These are phyloP conservation scores for Penicillium sp. DNA, from an alignment of 2,329 filamentous ascomycete genomes.

Conservation along the genomic window DNA sequence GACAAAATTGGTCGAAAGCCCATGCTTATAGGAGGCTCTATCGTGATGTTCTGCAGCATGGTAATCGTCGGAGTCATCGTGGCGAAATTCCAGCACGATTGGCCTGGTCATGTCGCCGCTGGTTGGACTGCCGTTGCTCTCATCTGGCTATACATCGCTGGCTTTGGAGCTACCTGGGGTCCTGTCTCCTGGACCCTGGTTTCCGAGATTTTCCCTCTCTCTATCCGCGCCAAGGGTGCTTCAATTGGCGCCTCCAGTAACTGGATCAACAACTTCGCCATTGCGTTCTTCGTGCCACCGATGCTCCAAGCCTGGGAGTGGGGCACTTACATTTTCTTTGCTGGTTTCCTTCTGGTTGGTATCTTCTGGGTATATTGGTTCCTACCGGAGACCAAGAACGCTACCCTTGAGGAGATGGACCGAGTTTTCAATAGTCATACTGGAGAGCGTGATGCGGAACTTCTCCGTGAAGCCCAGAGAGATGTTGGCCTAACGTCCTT, in stretches of 20 bases:
- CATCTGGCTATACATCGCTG: conserved; percentile 33
- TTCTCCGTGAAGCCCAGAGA: conserved; percentile 29
- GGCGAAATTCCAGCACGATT: conserved; percentile 33
- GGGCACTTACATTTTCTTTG: conserved; percentile 38
- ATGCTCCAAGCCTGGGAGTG: conserved; percentile 32
- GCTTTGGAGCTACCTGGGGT: conserved; percentile 34
- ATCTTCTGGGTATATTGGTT: conserved; percentile 34
- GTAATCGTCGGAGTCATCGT: conserved; percentile 34
- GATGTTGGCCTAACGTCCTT: conserved; percentile 30
- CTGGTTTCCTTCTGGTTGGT: conserved; percentile 27
- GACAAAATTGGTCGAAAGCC: conserved; percentile 36
- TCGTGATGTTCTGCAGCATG: conserved; percentile 30
- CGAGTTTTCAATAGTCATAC: conserved; percentile 37
- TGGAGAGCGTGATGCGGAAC: conserved; percentile 30
- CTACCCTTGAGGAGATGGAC: conserved; percentile 60
- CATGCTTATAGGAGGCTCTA: conserved; percentile 30
- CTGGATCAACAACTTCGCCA: conserved; percentile 37
- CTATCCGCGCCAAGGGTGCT: conserved; percentile 34
- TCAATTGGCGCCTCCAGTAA: conserved; percentile 35
- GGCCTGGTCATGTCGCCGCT: conserved; percentile 29
- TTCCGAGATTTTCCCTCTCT: conserved; percentile 35
- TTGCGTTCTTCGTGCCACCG: conserved; percentile 33
- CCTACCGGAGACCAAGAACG: conserved; percentile 63
- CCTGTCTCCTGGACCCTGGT: conserved; percentile 34
- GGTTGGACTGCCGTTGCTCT: conserved; percentile 35